Conservation (phyloP, 257 asterid species). For the Solanum boliviense region DNA sequence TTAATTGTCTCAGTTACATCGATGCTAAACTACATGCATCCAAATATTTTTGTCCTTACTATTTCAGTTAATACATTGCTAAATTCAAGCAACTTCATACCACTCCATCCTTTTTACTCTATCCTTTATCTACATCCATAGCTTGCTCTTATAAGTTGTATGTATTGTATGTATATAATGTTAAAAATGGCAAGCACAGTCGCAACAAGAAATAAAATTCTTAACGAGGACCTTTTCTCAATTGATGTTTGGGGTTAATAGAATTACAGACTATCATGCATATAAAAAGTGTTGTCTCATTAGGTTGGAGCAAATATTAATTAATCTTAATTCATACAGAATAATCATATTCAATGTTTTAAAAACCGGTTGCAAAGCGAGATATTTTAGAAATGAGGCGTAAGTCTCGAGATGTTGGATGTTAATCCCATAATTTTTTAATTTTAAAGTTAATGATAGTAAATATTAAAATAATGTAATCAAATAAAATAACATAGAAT, state of each 20-base stretch:
- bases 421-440: not conserved
- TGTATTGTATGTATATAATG: not conserved
- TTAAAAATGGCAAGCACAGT: not conserved
- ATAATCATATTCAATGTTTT: not conserved
- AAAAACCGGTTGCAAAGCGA: not conserved
- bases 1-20: not conserved
- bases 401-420: not conserved
- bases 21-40: not conserved
- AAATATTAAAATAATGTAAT: too few relatives aligned
- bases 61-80: not conserved
- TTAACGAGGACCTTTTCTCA: not conserved
- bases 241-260: not conserved
- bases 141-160: not conserved
- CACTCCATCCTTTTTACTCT: not conserved
- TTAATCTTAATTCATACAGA: not conserved
- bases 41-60: not conserved
- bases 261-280: not conserved
- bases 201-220: not conserved
- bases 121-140: not conserved
- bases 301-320: not conserved
- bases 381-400: not conserved
- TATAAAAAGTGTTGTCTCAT: not conserved
- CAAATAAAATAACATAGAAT: too few relatives aligned
- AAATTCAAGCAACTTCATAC: not conserved
- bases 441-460: not conserved